These are phyloP conservation scores for Colletotrichum kahawae DNA, from an alignment of 2,329 filamentous ascomycete genomes.

Conservation along the genomic window DNA sequence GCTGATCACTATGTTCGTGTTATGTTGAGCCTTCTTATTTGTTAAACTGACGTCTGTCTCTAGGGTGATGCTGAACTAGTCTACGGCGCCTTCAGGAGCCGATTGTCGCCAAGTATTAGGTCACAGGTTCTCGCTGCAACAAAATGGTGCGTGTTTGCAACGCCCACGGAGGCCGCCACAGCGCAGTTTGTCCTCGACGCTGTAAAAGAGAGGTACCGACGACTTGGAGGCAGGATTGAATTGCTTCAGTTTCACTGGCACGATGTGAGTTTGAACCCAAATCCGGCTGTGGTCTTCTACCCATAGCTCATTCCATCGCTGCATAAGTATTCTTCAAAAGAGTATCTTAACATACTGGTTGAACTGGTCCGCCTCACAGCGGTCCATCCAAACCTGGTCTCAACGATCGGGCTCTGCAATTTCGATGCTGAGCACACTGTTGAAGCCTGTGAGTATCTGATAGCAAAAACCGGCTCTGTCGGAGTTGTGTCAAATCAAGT, in stretches of 20 bases:
- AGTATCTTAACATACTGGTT: neutral
- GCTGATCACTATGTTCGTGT: constrained; percentile 38
- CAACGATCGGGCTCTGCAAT: constrained; percentile 1
- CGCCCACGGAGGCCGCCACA: constrained; percentile 27
- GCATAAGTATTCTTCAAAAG: neutral
- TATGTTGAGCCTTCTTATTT: neutral
- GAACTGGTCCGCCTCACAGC: neutral
- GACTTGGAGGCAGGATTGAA: constrained; percentile 35
- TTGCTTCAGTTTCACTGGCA: constrained; percentile 42
- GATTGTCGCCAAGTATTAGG: constrained; percentile 25
- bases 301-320: neutral
- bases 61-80: constrained; percentile 40
- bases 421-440: constrained; percentile 4
- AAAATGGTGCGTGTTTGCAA: constrained; percentile 39
- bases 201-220: constrained; percentile 35
- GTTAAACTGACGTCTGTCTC: neutral
- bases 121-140: constrained; percentile 34
- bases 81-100: constrained; percentile 34
- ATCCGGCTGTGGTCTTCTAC: neutral
- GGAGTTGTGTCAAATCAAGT: constrained; percentile 1
- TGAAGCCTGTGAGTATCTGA: constrained; percentile 3
- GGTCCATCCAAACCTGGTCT: neutral
- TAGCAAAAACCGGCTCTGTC: neutral
- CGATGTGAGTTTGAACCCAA: constrained; percentile 29
- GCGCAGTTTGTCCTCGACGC: constrained; percentile 29